phyloP scores from a whole-genome alignment of 73 alveolate species.

The Urostyla sp. region DNA sequence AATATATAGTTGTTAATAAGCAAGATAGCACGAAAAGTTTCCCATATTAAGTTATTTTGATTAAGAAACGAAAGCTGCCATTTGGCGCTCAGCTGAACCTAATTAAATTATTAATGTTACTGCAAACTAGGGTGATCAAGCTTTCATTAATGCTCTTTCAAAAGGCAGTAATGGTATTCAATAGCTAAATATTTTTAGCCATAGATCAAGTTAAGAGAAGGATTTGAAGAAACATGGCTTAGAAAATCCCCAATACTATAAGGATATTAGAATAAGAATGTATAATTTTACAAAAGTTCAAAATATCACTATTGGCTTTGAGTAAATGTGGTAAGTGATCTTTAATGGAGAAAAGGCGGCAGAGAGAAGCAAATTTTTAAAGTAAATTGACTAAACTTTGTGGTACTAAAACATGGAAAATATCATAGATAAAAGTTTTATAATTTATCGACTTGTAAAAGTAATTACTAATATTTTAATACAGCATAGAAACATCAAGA shows the following conservation, averaged over 20 bases:
- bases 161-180: not conserved
- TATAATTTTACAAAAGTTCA: constrained; percentile 89
- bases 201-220: constrained; percentile 94
- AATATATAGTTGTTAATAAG: not conserved
- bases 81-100: constrained; percentile 25
- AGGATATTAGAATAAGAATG: constrained; percentile 78
- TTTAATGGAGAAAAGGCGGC: not conserved
- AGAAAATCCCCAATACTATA: constrained; percentile 81
- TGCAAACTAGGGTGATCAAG: constrained; percentile 15
- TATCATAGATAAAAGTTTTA: constrained; percentile 54
- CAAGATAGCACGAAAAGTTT: not conserved
- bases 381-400: constrained; percentile 78
- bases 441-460: constrained; percentile 21
- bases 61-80: not conserved
- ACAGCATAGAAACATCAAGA: constrained; percentile 30
- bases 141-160: not conserved
- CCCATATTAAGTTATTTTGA: constrained; percentile 14
- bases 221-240: constrained; percentile 89
- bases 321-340: constrained; percentile 38
- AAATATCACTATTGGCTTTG: constrained; percentile 87
- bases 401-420: constrained; percentile 86
- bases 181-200: constrained; percentile 79
- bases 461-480: constrained; percentile 52
- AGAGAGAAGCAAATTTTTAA: not conserved
- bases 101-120: not conserved